Evolutionary conservation across 75 land plant species (phyloP).

Genomic region (Gnetum montanum): DNA sequence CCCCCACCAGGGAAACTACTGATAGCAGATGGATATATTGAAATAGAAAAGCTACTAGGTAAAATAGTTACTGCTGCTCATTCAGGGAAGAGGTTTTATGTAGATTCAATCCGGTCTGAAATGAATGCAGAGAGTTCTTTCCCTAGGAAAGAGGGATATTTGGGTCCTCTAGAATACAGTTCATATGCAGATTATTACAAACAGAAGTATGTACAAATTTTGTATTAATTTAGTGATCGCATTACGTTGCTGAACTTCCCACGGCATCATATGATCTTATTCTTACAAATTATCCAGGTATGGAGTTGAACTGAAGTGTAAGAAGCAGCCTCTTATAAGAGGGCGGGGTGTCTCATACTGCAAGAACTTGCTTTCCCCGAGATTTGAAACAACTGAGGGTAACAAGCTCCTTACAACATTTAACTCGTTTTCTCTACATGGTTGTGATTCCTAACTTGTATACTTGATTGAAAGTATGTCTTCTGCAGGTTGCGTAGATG

Average conservation of each 20-base stretch:
- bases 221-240: background rate
- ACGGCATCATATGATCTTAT: too few species aligned
- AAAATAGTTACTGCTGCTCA: constrained; percentile 95
- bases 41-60: constrained; percentile 57
- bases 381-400: constrained; percentile 93
- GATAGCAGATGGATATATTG: constrained; percentile 63
- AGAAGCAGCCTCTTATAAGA: constrained; percentile 87
- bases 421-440: too few species aligned
- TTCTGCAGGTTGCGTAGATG: constrained; percentile 56
- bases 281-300: too few species aligned
- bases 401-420: constrained; percentile 1
- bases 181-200: constrained; percentile 97
- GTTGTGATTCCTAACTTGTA: background rate
- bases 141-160: constrained; percentile 95
- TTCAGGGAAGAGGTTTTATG: constrained; percentile 97
- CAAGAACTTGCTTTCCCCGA: constrained; percentile 96
- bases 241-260: background rate
- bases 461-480: too few species aligned
- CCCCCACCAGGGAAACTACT: constrained; percentile 38
- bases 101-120: constrained; percentile 74
- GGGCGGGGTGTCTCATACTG: constrained; percentile 99
- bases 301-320: constrained; percentile 77
- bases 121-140: constrained; percentile 92
- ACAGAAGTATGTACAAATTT: constrained; percentile 69
- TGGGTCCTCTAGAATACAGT: constrained; percentile 93